phyloP scores from a whole-genome alignment of 78 protist species.

The Speleostelium caveatum region DNA sequence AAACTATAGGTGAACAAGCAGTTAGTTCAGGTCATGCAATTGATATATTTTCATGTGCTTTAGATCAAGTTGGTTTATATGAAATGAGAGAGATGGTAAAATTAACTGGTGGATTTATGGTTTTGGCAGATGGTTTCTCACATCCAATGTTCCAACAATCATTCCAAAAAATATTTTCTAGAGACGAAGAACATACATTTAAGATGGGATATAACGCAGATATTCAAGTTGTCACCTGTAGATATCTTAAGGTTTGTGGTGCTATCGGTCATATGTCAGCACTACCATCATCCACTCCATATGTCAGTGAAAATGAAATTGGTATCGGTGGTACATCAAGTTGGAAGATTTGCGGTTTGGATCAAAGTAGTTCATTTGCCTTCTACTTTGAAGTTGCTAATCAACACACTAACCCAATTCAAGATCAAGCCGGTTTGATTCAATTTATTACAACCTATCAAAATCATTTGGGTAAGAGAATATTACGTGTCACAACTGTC shows the following conservation, averaged over 20 bases:
- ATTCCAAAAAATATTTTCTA: slow-evolving; percentile 80
- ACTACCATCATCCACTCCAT: slow-evolving; percentile 1
- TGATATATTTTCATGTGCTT: slow-evolving; percentile 90
- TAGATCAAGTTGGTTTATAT: slow-evolving; percentile 95
- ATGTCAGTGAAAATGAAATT: slow-evolving; percentile 87
- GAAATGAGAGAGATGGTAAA: slow-evolving; percentile 90
- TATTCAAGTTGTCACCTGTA: slow-evolving; percentile 35
- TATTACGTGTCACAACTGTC: slow-evolving; percentile 97
- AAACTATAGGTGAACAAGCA: slow-evolving; percentile 81
- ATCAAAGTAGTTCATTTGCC: slow-evolving; percentile 86
- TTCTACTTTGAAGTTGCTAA: slow-evolving; percentile 92
- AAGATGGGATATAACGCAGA: slow-evolving; percentile 66
- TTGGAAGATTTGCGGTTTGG: slow-evolving; percentile 89
- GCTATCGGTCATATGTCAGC: slow-evolving; percentile 90
- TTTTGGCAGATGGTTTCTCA: slow-evolving; percentile 92
- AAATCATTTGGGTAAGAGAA: slow-evolving; percentile 85
- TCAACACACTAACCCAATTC: slow-evolving; percentile 24
- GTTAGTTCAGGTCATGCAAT: slow-evolving; percentile 85
- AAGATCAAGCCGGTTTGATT: slow-evolving; percentile 77
- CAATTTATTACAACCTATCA: slow-evolving; percentile 94
- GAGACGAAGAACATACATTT: slow-evolving; percentile 21
- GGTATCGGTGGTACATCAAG: slow-evolving; percentile 96
- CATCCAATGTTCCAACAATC: slow-evolving; percentile 91
- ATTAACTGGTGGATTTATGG: slow-evolving; percentile 86
- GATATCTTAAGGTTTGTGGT: slow-evolving; percentile 92